These are phyloP conservation scores for Biscogniauxia sp. DNA, from an alignment of 2,329 filamentous ascomycete species.

Conservation along the genomic window DNA sequence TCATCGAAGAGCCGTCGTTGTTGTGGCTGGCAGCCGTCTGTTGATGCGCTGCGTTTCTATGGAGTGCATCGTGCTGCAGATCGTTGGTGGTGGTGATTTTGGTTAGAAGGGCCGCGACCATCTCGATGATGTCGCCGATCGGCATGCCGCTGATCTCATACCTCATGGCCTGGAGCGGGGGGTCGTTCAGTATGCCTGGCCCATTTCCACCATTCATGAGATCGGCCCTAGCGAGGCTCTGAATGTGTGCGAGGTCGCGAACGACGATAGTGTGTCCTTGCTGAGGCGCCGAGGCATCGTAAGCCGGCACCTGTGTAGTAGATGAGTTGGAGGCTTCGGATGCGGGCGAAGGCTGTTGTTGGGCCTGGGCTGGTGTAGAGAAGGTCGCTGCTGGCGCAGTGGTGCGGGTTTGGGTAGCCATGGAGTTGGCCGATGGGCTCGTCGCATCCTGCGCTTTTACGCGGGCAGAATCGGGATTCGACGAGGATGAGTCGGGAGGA, in stretches of 20 bases:
- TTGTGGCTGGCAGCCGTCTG: slow-evolving; percentile 48
- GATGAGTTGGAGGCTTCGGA: slow-evolving; percentile 27
- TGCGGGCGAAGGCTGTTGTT: slow-evolving; percentile 31
- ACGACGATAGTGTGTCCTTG: slow-evolving; percentile 67
- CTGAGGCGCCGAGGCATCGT: slow-evolving; percentile 37
- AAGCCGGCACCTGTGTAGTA: slow-evolving; percentile 26
- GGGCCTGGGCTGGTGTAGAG: slow-evolving; percentile 22
- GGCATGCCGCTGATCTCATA: slow-evolving; percentile 99
- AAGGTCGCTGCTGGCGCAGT: slow-evolving; percentile 23
- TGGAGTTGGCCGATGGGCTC: slow-evolving; percentile 39
- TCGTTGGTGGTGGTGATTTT: slow-evolving; percentile 99
- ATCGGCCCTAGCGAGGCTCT: slow-evolving; percentile 81
- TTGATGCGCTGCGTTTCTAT: slow-evolving; percentile 64
- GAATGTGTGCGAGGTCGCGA: slow-evolving; percentile 86
- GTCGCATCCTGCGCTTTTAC: slow-evolving; percentile 41
- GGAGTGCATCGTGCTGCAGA: slow-evolving; percentile 84
- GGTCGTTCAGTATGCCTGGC: slow-evolving; percentile 49
- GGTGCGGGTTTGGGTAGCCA: slow-evolving; percentile 44
- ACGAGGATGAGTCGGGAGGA: slow-evolving; percentile 53
- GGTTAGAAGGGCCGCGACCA: slow-evolving; percentile 93
- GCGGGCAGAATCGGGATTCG: slow-evolving; percentile 38
- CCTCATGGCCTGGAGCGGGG: slow-evolving; percentile 55
- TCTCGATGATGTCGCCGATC: slow-evolving; percentile 95
- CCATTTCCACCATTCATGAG: slow-evolving; percentile 52
- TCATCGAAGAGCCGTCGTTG: slow-evolving; percentile 55